Conservation (phyloP, 352 stramenopile species). For the Blastocystis sp. region DNA sequence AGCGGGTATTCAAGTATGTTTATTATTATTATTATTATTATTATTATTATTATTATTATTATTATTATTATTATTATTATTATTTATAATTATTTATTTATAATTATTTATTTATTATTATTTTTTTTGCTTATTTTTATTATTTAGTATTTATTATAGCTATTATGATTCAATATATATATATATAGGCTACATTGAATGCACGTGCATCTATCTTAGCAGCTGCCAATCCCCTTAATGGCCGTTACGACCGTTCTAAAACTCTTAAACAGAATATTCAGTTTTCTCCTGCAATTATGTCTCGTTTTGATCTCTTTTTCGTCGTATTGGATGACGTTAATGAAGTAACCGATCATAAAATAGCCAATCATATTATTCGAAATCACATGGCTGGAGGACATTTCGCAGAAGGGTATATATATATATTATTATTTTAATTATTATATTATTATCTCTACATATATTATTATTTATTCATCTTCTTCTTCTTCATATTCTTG, state of each 20-base stretch:
- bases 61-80: too few species aligned
- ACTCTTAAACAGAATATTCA: constrained; percentile 61
- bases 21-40: too few species aligned
- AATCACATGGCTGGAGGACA: constrained; percentile 79
- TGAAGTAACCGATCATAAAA: constrained; percentile 69
- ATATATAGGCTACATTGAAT: constrained; percentile 61
- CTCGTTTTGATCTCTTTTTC: constrained; percentile 96
- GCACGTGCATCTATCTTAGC: constrained; percentile 95
- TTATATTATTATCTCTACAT: constrained; percentile 13
- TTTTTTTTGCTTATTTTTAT: too few species aligned
- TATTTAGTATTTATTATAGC: too few species aligned
- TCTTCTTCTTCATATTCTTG: too few species aligned
- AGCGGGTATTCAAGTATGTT: constrained; percentile 56
- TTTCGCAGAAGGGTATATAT: too few species aligned
- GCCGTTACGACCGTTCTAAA: constrained; percentile 69
- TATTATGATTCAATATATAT: not conserved
- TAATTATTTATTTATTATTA: too few species aligned
- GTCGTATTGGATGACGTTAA: constrained; percentile 92
- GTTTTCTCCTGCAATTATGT: constrained; percentile 83
- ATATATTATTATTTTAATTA: not conserved
- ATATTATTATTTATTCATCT: too few species aligned
- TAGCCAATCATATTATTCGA: constrained; percentile 93
- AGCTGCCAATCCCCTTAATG: constrained; percentile 88
- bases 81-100: too few species aligned
- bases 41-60: too few species aligned